phyloP scores from a whole-genome alignment of 192 early-diverging fungal species.

The Geranomyces michiganensis region DNA sequence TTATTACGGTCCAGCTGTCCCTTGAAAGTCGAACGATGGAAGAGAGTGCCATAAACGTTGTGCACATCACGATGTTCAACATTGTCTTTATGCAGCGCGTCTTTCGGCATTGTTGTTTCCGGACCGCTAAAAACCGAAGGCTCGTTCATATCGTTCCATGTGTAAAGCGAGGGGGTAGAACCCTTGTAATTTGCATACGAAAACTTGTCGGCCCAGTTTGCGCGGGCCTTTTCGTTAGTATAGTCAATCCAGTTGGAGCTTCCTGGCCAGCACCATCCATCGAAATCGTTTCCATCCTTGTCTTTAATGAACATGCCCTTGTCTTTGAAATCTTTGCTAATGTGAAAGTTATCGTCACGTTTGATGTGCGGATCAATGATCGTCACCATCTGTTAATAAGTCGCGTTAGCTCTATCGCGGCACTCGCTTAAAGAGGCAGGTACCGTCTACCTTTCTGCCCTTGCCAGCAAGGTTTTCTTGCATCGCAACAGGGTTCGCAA shows the following conservation, averaged over 20 bases:
- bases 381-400: constrained; percentile 87
- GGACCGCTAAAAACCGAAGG: constrained; percentile 96
- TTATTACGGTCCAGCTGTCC: constrained; percentile 64
- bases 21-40: constrained; percentile 84
- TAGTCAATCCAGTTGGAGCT: constrained; percentile 93
- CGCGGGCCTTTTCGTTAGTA: constrained; percentile 71
- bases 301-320: constrained; percentile 79
- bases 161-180: constrained; percentile 77
- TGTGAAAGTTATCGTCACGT: constrained; percentile 69
- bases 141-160: constrained; percentile 99
- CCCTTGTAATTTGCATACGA: constrained; percentile 78
- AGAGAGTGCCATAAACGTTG: constrained; percentile 87
- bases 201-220: constrained; percentile 84
- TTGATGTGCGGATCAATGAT: constrained; percentile 99
- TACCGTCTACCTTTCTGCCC: constrained; percentile 69
- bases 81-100: constrained; percentile 81
- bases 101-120: constrained; percentile 96
- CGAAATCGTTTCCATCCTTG: constrained; percentile 72
- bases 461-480: constrained; percentile 71
- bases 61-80: constrained; percentile 96
- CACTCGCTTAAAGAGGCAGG: not conserved
- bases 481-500: constrained; percentile 85
- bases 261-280: constrained; percentile 99
- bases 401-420: not conserved
- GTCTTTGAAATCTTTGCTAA: constrained; percentile 79